Base-by-base conservation (phyloP, 2,329 filamentous ascomycete species). In the Rutstroemia sp. region DNA sequence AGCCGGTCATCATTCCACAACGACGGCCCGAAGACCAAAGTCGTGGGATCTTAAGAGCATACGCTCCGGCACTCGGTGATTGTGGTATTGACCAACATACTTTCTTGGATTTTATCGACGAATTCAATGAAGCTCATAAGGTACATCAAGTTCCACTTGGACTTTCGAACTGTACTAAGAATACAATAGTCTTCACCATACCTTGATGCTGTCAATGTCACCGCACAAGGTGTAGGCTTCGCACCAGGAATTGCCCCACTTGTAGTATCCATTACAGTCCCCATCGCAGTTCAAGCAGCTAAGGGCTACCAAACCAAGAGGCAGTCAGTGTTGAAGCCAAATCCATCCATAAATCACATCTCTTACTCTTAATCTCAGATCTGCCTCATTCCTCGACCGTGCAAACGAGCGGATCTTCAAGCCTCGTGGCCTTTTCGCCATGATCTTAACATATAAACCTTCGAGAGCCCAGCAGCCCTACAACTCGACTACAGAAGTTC, bases 351-450 rank as follows among this genome's bases (percentile, higher is more conserved):
- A 10, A 12, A 34, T 34, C 10, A 34, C 14, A 34, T 3, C 4
- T 23, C 16, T 48, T 23, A 25, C 52, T 42, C 21, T 7, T 54
- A 1, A 27, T 5, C 39, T 23, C 34, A 63, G 62, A 56, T 55
- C 54, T 6, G 82, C 82, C 61, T 70, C 65, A 0, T 84, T 80
- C 62, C 72, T 85, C 8, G 73, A 80, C 59, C 69, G 71, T 46
- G 72, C 81, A 60, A 84, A 84, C 61, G 69, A 74, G 7, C 70
- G 76, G 0, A 73, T 82, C 51, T 85, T 84, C 65, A 73, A 70
- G 44, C 79, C 81, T 0, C 73, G 73, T 1, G 81, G 81, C 0
- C 71, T 84, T 0, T 78, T 76, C 65, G 75, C 72, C 53, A 71
- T 80, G 48, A 70, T 84, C 39, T 74, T 83, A 65, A 75, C 76